Base-by-base conservation (phyloP, 1,284 basidiomycete species). In the Boletus albobrunnescens region DNA sequence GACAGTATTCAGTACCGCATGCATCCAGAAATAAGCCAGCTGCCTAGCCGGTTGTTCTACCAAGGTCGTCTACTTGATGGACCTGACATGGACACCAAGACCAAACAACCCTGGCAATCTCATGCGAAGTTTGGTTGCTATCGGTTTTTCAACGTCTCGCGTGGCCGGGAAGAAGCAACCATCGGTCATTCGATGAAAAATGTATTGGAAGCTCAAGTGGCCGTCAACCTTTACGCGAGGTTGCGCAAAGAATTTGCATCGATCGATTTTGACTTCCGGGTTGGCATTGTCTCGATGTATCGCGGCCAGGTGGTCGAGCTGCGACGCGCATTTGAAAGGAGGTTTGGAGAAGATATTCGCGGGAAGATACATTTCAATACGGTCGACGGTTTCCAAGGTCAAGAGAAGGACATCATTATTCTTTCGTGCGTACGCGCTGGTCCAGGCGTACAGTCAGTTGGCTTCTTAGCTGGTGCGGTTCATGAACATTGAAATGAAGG, bases 371-470 rank as follows among this genome's bases (percentile, higher is more conserved):
- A 96, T 58, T 98, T 99, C 73, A 92, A 96, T 64, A 99, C 96
- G 0, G 96, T 99, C 32, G 93, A 97, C 70, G 94, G 94, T 9
- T 98, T 98, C 61, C 94, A 98, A 68, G 94, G 94, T 41, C 94
- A 97, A 71, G 94, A 97, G 65, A 97, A 97, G 67, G 91, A 94
- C 57, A 82, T 98, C 44, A 94, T 97, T 65, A 96, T 97, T 51
- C 74, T 97, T 16, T 96, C 94, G 3, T 94, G 91, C 65, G 94
- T 97, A 17, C 82, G 94, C 58, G 87, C 91, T 12, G 90, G 92
- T 3, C 82, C 87, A n/a, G 84, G 87, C 17, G 69, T 92, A 17
- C 77, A 79, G 50, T 79, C 71, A 2, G 84, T 99, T 51, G 96
- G 95, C 55, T 98, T 98, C 76, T 76, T 96, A 59, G 77, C 81